phyloP scores from a whole-genome alignment of 371 early-diverging fungal genomes.

The Mortierella sp. region DNA sequence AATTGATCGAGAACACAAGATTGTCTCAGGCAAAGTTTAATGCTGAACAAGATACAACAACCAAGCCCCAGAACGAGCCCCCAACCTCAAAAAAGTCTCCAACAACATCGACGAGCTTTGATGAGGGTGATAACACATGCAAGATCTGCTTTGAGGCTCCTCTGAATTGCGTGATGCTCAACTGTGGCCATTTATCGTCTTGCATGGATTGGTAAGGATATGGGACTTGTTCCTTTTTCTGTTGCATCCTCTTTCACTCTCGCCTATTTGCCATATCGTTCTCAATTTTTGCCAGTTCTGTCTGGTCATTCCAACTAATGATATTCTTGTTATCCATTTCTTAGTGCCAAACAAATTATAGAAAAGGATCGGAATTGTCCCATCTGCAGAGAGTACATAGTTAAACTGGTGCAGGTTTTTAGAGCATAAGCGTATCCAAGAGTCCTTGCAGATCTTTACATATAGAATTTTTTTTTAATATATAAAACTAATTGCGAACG shows the following conservation, averaged over 20 bases:
- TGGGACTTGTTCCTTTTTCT: too few species aligned
- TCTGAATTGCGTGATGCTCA: constrained; percentile 53
- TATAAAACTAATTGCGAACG: constrained; percentile 14
- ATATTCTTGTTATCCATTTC: neutral
- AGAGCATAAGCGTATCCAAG: constrained; percentile 12
- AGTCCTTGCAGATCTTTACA: neutral
- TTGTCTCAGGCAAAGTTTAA: constrained; percentile 7
- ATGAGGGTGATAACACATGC: constrained; percentile 35
- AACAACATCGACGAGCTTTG: neutral
- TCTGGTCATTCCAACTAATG: neutral
- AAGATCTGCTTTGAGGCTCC: constrained; percentile 49
- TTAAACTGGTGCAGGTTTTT: constrained; percentile 39
- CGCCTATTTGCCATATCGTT: neutral
- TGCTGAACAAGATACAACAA: constrained; percentile 3
- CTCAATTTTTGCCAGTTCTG: too few species aligned
- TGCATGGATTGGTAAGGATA: constrained; percentile 52
- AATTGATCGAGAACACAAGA: constrained; percentile 16
- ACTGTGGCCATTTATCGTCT: constrained; percentile 43
- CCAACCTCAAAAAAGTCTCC: constrained; percentile 1
- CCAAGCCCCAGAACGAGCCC: neutral
- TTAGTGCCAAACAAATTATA: constrained; percentile 40
- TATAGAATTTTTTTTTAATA: neutral
- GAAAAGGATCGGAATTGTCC: constrained; percentile 35
- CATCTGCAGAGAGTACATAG: constrained; percentile 45
- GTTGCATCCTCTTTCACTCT: neutral